phyloP scores from a whole-genome alignment of 2,329 filamentous ascomycete genomes.

The Juglanconis oblonga region DNA sequence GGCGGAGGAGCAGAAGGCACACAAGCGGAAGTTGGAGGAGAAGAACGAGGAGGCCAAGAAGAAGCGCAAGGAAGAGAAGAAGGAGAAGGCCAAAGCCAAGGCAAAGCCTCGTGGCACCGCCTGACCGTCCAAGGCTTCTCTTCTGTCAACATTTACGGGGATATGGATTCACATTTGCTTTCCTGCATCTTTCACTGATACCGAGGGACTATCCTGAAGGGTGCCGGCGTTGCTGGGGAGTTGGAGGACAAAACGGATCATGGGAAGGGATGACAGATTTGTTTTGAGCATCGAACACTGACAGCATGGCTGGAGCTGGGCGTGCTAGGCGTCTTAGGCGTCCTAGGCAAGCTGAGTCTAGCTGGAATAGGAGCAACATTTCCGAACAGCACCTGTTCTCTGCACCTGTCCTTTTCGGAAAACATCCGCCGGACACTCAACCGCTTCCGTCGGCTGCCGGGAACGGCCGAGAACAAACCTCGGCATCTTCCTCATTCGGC shows the following conservation, averaged over 20 bases:
- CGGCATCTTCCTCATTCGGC: slow-evolving; percentile 13
- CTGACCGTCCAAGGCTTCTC: slow-evolving; percentile 24
- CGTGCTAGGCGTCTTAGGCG: not conserved
- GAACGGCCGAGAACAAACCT: slow-evolving; percentile 1
- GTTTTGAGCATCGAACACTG: not conserved
- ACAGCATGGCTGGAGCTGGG: not conserved
- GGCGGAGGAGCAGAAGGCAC: slow-evolving; percentile 74
- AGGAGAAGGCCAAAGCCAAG: slow-evolving; percentile 91
- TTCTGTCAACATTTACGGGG: not conserved
- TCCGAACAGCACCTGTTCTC: not conserved
- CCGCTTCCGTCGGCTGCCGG: not conserved
- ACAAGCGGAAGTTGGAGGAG: slow-evolving; percentile 93
- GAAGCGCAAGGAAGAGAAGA: slow-evolving; percentile 89
- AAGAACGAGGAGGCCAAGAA: slow-evolving; percentile 93
- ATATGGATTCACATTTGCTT: not conserved
- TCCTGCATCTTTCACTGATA: slow-evolving; percentile 1
- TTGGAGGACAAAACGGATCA: slow-evolving; percentile 1
- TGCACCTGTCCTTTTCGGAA: no score
- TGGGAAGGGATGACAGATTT: not conserved
- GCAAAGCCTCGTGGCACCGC: slow-evolving; percentile 72
- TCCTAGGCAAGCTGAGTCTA: not conserved
- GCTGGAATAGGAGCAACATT: not conserved
- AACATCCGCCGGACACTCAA: no score
- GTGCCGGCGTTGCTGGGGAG: slow-evolving; percentile 16
- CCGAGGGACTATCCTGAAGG: slow-evolving; percentile 6